A percentile compares a stretch with the other conserved stretches of the same genome.
These are phyloP conservation scores for Suillus subaureus DNA, from an alignment of 768 basidiomycete genomes.

Conservation along the genomic window DNA sequence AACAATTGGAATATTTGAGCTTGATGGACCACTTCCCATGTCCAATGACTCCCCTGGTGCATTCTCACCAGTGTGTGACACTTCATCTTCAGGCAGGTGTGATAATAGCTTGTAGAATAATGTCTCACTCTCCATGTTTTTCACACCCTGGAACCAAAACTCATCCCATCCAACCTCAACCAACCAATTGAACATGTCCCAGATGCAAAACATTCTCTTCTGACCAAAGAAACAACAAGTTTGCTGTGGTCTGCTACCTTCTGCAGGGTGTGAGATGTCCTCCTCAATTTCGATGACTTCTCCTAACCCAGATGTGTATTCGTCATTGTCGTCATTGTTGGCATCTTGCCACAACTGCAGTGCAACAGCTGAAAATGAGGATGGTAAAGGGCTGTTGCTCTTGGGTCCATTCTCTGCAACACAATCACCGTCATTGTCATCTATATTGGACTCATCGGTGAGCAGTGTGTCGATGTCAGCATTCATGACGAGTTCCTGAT, in stretches of 20 bases:
- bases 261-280: no score
- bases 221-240: slow-evolving; percentile 23
- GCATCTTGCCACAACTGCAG: no score
- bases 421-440: no score
- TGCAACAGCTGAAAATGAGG: no score
- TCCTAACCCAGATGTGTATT: no score
- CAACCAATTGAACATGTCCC: background rate
- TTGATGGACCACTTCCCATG: background rate
- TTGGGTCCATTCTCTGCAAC: no score
- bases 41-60: background rate
- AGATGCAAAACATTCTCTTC: background rate
- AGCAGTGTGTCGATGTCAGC: no score
- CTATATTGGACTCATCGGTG: background rate
- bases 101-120: background rate
- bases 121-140: background rate
- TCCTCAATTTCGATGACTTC: no score
- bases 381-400: no score
- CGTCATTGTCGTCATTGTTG: no score
- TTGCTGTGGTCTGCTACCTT: no score
- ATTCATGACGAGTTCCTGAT: background rate
- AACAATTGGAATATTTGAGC: background rate
- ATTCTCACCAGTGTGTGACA: background rate
- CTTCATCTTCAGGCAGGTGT: background rate
- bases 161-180: background rate
- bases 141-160: background rate